These are phyloP conservation scores for Schwanniomyces vanrijiae DNA, from an alignment of 805 yeast genomes.

Conservation along the genomic window DNA sequence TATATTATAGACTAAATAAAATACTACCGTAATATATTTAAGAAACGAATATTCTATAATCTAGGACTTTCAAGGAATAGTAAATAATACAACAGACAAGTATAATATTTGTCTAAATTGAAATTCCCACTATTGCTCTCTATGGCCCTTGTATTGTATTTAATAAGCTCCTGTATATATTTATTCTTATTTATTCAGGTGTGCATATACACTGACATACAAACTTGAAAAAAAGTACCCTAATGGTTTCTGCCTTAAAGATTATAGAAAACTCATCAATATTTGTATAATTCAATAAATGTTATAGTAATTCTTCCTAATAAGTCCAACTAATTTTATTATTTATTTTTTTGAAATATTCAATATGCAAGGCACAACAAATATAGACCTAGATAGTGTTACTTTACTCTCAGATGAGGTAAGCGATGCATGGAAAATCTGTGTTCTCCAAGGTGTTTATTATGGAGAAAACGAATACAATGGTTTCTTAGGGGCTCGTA, in stretches of 20 bases:
- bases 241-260: not conserved
- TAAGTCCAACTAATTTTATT: not conserved
- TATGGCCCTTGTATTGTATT: too few relatives aligned
- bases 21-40: too few relatives aligned
- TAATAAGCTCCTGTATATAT: too few relatives aligned
- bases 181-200: not conserved
- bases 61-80: too few relatives aligned
- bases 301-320: not conserved
- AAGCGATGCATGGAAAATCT: conserved; percentile 1
- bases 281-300: not conserved
- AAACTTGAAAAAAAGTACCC: not conserved
- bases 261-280: not conserved
- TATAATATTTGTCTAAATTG: too few relatives aligned
- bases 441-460: conserved; percentile 1
- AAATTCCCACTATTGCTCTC: too few relatives aligned
- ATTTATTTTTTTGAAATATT: not conserved
- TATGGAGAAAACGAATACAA: conserved; percentile 16
- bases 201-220: not conserved
- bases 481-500: conserved; percentile 25
- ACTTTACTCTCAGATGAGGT: not conserved
- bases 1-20: too few relatives aligned
- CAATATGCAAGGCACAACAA: not conserved
- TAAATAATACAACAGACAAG: too few relatives aligned
- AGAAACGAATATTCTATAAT: too few relatives aligned
- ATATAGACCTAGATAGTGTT: not conserved